These are phyloP conservation scores for Fusarium multiceps DNA, from an alignment of 2,329 filamentous ascomycete genomes.

Conservation along the genomic window DNA sequence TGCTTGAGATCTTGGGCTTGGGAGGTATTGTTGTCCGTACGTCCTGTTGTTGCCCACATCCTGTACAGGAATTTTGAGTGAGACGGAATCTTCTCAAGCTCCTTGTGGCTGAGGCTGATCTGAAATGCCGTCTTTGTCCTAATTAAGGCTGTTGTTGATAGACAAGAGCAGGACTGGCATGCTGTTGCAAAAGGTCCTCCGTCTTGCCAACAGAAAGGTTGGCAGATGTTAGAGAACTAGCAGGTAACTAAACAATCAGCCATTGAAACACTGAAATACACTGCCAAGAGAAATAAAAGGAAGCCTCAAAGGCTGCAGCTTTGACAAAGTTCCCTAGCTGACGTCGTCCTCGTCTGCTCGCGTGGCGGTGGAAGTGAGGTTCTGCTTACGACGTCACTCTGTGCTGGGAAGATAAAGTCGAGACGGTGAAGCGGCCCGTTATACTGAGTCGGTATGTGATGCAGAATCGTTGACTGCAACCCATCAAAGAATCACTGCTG, in stretches of 20 bases:
- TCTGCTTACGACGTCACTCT: conserved; percentile 45
- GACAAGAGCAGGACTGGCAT: conserved; percentile 27
- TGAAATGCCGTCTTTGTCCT: conserved; percentile 1
- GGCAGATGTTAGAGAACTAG: not conserved
- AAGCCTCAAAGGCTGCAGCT: conserved; percentile 46
- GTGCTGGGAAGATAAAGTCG: conserved; percentile 32
- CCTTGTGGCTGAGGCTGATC: conserved; percentile 32
- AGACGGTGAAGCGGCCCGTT: conserved; percentile 27
- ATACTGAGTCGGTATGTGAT: conserved; percentile 1
- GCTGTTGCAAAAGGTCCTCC: not conserved
- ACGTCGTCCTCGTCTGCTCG: conserved; percentile 35
- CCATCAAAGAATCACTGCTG: not conserved
- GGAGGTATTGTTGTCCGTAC: not conserved
- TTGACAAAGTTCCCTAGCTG: conserved; percentile 41
- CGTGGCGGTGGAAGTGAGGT: conserved; percentile 38
- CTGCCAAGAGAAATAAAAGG: conserved; percentile 36
- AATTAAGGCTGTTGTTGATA: not conserved
- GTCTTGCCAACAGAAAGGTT: not conserved
- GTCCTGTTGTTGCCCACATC: not conserved
- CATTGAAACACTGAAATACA: not conserved
- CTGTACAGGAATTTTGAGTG: conserved; percentile 9
- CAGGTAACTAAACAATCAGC: not conserved
- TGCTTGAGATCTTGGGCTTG: not conserved
- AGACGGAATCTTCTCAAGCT: conserved; percentile 3
- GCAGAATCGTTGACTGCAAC: not conserved